A percentile compares a stretch with the other conserved stretches of the same genome.
These are phyloP conservation scores for Penicillium psychrosexuale DNA, from an alignment of 2,329 filamentous ascomycete genomes.

Conservation along the genomic window DNA sequence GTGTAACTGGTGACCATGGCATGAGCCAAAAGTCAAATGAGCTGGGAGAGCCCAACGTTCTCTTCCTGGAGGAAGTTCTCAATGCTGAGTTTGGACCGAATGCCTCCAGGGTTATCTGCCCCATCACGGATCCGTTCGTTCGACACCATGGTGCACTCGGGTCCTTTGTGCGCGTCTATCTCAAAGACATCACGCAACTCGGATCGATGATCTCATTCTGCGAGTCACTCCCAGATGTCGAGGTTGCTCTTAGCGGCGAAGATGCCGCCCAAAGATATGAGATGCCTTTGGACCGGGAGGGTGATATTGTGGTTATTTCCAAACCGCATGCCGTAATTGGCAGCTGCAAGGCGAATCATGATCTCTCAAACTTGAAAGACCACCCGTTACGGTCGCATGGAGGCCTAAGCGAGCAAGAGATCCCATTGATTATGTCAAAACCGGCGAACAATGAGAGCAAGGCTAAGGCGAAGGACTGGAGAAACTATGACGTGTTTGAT, in stretches of 20 bases:
- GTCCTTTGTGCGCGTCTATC: constrained; percentile 43
- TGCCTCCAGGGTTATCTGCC: constrained; percentile 42
- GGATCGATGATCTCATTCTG: constrained; percentile 31
- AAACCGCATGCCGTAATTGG: constrained; percentile 40
- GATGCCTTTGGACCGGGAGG: constrained; percentile 43
- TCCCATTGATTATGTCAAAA: constrained; percentile 38
- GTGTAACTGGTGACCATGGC: constrained; percentile 45
- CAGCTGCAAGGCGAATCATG: constrained; percentile 17
- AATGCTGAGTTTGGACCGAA: constrained; percentile 30
- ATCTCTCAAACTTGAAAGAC: constrained; percentile 13
- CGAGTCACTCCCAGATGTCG: constrained; percentile 32
- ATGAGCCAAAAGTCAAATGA: constrained; percentile 43
- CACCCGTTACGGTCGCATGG: constrained; percentile 41
- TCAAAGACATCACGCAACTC: constrained; percentile 25
- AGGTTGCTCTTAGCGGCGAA: constrained; percentile 29
- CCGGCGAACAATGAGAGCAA: constrained; percentile 8
- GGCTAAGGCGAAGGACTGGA: constrained; percentile 27
- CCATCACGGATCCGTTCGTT: constrained; percentile 47
- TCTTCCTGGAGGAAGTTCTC: constrained; percentile 43
- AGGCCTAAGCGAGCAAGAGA: constrained; percentile 40
- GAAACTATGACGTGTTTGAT: constrained; percentile 43
- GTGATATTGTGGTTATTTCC: constrained; percentile 42
- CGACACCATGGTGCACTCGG: constrained; percentile 45
- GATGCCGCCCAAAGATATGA: constrained; percentile 37
- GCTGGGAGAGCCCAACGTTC: constrained; percentile 37